Base-by-base conservation (phyloP, 2,329 filamentous ascomycete species). In the Lizonia empirigonia region DNA sequence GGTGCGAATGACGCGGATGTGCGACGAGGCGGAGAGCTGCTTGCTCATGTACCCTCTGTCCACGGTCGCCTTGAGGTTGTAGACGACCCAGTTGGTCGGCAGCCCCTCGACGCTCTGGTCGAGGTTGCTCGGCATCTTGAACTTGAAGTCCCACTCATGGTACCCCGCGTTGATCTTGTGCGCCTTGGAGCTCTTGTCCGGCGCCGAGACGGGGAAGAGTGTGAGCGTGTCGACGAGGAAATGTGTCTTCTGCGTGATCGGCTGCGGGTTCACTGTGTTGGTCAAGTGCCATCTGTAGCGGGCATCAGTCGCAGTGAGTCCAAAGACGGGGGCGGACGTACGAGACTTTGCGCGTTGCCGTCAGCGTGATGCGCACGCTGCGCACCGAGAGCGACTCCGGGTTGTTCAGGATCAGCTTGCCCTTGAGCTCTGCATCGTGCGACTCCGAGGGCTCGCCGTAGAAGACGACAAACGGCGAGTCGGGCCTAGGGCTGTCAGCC, bases 51-150 rank as follows among this genome's bases (percentile, higher is more conserved):
- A 95, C 55, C 91, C 90, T 52, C 92, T 80, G 36, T 88, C 89
- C 41, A 97, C 87, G 42, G 91, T 92, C 1, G 93, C 94, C 74
- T 96, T 96, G 67, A 99, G 80, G 60, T 89, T 87, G 76, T 97
- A 99, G 38, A 90, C 88, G 53, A 97, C 86, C 75, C 88, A 93
- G 13, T 89, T 92, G 63, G 95, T 90, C 48, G 84, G 82, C 49
- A 97, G 79, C 3, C 94, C 94, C 75, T 97, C 94, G 32, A 99
- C 84, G 67, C 91, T 96, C 80, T 97, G 94, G 15, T 90, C 83
- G 68, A 83, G 72, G 24, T 70, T 68, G 9, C 71, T 72, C 10
- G 74, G 72, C 59, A 80, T 71, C 52, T 71, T 73, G 63, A 80
- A 80, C 55, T 75, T 74, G 60, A 80, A 80, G 23, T 76, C 73